Base-by-base conservation (phyloP, 2,329 filamentous ascomycete species). In the Aureobasidium sp. region DNA sequence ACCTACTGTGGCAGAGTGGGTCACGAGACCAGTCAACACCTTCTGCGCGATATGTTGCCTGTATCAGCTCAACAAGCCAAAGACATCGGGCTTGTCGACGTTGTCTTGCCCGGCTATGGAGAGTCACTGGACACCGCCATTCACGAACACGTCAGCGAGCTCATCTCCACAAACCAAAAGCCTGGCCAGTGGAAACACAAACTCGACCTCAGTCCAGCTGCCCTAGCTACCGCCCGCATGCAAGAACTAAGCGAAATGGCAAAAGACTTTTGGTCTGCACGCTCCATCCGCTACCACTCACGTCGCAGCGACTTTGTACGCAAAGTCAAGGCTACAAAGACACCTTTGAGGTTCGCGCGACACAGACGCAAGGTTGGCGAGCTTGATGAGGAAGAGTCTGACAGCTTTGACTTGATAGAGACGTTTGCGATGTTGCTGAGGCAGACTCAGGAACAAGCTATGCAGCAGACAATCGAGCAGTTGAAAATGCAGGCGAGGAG, bases 191-290 rank as follows among this genome's bases (percentile, higher is more conserved):
- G 76, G 75, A 78, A 77, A 64, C 63, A 62, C 36, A 70, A 69
- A 23, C 67, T 72, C 9, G 71, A 77, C 52, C 63, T 76, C 15
- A 71, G 73, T 0, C 61, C 70, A 0, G 61, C 69, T 0, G 70
- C 69, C 1, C 70, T 77, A 6, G 72, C 73, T 1, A 66, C 63
- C 4, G 71, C 72, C 2, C 70, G 76, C 29, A 72, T 72, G 0
- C 64, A 67, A 10, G 76, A 78, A 67, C 70, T 78, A 0, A 72
- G 70, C 6, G 72, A 78, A 63, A 77, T 78, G 75, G 69, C 72
- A 41, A 73, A 74, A 52, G 76, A 78, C 67, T 78, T 77, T 65
- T 78, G 75, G 75, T 73, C 72, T 27, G 65, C 74, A 1, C 69
- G 76, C 6, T 68, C 73, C 5, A 56, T 66, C 13, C 68, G 75